These are phyloP conservation scores for Penicillium alfredii DNA, from an alignment of 495 filamentous ascomycete genomes.

Conservation along the genomic window DNA sequence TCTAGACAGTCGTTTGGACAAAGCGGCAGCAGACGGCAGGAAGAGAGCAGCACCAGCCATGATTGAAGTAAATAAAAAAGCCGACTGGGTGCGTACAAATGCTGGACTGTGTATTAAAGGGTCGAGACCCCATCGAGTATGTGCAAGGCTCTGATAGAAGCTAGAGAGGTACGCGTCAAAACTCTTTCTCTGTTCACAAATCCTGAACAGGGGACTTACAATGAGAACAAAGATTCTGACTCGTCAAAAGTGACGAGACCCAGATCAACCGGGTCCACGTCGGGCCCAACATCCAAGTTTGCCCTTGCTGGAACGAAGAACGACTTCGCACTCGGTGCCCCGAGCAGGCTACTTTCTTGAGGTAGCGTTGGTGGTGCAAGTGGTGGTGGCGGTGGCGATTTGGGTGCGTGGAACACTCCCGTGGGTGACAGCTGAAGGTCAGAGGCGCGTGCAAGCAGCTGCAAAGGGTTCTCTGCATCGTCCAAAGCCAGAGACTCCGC, in stretches of 20 bases:
- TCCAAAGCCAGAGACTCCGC: slow-evolving; percentile 56
- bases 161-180: slow-evolving; percentile 26
- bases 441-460: slow-evolving; percentile 63
- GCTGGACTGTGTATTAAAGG: slow-evolving; percentile 55
- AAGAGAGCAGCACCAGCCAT: slow-evolving; percentile 60
- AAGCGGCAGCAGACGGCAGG: slow-evolving; percentile 52
- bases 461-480: slow-evolving; percentile 68
- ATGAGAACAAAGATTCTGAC: slow-evolving; percentile 55
- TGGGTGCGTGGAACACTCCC: slow-evolving; percentile 13
- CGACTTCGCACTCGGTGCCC: slow-evolving; percentile 23
- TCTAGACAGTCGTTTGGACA: slow-evolving; percentile 56
- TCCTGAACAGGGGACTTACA: slow-evolving; percentile 38
- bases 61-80: slow-evolving; percentile 67
- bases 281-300: slow-evolving; percentile 53
- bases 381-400: slow-evolving; percentile 11
- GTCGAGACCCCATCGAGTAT: slow-evolving; percentile 70
- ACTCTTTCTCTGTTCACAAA: not conserved
- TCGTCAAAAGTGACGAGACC: slow-evolving; percentile 59
- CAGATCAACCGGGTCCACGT: slow-evolving; percentile 61
- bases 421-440: slow-evolving; percentile 56
- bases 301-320: slow-evolving; percentile 61
- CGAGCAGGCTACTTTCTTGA: slow-evolving; percentile 6
- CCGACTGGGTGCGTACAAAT: slow-evolving; percentile 60
- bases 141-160: slow-evolving; percentile 64
- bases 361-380: slow-evolving; percentile 6